phyloP scores from a whole-genome alignment of 2,329 filamentous ascomycete genomes.

The Trichoderma hamatum region DNA sequence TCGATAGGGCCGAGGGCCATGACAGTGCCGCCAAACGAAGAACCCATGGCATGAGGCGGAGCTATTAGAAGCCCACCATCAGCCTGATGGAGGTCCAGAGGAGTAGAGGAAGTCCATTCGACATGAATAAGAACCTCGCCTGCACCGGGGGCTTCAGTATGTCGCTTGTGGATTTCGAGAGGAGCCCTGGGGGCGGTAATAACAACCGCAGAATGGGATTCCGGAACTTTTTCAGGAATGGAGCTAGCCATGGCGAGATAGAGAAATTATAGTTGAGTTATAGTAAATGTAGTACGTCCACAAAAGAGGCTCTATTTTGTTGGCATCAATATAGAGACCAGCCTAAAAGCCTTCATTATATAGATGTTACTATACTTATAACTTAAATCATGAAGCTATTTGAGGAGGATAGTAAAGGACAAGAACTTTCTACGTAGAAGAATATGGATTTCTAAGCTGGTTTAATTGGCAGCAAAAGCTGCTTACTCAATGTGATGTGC shows the following conservation, averaged over 20 bases:
- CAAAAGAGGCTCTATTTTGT: neutral
- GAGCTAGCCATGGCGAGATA: neutral
- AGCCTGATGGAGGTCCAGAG: conserved; percentile 63
- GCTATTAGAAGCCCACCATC: conserved; percentile 60
- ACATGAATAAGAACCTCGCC: conserved; percentile 58
- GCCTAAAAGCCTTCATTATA: neutral
- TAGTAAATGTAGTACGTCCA: neutral
- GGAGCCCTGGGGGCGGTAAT: neutral
- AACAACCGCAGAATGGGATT: neutral
- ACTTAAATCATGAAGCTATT: neutral
- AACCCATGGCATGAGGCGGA: conserved; percentile 52
- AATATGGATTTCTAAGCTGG: neutral
- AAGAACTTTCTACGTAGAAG: neutral
- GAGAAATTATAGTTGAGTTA: neutral
- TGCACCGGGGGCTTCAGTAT: conserved; percentile 17
- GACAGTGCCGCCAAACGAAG: conserved; percentile 56
- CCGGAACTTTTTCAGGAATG: neutral
- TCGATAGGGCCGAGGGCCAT: conserved; percentile 55
- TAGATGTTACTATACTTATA: neutral
- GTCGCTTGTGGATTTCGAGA: neutral
- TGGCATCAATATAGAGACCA: neutral
- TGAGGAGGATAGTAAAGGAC: neutral
- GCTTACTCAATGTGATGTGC: neutral
- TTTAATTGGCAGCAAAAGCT: neutral
- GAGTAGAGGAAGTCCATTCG: conserved; percentile 62